A percentile compares a stretch with the other conserved stretches of the same genome.
These are phyloP conservation scores for Penicillium verrucosum DNA, from an alignment of 2,329 filamentous ascomycete species.

Conservation along the genomic window DNA sequence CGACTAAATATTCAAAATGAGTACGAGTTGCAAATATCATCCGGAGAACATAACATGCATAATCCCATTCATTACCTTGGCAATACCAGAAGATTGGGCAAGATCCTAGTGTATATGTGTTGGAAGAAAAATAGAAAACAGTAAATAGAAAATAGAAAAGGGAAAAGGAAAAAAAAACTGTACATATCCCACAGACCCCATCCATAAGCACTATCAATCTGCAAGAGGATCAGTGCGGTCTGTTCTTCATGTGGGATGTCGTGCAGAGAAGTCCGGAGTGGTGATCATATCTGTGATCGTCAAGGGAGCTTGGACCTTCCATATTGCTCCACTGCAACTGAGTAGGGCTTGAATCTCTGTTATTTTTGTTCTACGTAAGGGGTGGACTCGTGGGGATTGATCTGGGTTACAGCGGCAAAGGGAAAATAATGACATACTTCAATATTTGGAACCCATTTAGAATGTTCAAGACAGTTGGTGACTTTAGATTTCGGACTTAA, in stretches of 20 bases:
- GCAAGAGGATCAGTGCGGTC: slow-evolving; percentile 10
- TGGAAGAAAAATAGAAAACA: background rate
- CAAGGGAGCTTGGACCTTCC: slow-evolving; percentile 23
- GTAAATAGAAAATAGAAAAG: background rate
- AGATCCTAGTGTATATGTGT: background rate
- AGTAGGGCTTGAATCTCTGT: background rate
- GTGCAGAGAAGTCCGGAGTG: slow-evolving; percentile 19
- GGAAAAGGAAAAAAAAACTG: background rate
- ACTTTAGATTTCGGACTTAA: background rate
- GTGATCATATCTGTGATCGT: slow-evolving; percentile 20
- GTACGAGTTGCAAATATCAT: slow-evolving; percentile 9
- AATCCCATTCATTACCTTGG: slow-evolving; percentile 6
- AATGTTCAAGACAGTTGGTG: background rate
- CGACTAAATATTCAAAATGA: slow-evolving; percentile 6
- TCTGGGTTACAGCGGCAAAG: slow-evolving; percentile 5
- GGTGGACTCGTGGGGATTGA: background rate
- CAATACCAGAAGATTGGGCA: background rate
- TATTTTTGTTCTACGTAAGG: slow-evolving; percentile 2
- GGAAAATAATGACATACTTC: background rate
- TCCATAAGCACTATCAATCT: slow-evolving; percentile 13
- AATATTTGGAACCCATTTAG: background rate
- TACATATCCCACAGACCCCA: slow-evolving; percentile 4
- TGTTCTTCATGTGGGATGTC: slow-evolving; percentile 17
- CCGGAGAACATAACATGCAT: slow-evolving; percentile 10
- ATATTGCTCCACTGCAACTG: slow-evolving; percentile 9